phyloP scores from a whole-genome alignment of 257 asterid genomes.

The Nicotiana otophora region DNA sequence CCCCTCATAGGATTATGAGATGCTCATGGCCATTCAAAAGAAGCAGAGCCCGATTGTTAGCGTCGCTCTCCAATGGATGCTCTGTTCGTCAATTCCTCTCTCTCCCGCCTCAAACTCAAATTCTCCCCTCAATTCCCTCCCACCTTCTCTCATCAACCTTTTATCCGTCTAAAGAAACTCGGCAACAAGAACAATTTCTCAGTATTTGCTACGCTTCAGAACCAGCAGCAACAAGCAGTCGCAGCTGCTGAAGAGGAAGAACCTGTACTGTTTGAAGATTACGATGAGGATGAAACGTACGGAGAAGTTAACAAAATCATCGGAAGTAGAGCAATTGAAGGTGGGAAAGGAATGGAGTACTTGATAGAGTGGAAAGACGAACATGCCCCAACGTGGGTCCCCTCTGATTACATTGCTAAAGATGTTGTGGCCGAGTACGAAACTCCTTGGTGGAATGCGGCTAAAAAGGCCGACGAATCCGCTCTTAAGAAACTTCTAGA shows the following conservation, averaged over 20 bases:
- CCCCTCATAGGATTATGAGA: not conserved
- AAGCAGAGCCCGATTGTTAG: not conserved
- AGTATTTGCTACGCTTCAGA: constrained; percentile 51
- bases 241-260: constrained; percentile 10
- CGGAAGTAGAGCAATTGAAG: constrained; percentile 56
- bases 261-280: constrained; percentile 30
- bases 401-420: constrained; percentile 69
- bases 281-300: constrained; percentile 56
- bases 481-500: constrained; percentile 41
- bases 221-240: constrained; percentile 23
- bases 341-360: constrained; percentile 70
- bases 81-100: constrained; percentile 26
- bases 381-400: constrained; percentile 92
- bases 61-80: constrained; percentile 10
- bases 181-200: not conserved
- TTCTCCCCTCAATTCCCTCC: constrained; percentile 25
- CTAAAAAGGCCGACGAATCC: constrained; percentile 61
- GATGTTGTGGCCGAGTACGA: constrained; percentile 89
- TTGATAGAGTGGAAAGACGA: constrained; percentile 91
- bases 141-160: constrained; percentile 25
- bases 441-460: constrained; percentile 94
- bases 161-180: constrained; percentile 14
- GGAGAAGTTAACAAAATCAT: constrained; percentile 78
- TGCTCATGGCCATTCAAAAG: constrained; percentile 3
- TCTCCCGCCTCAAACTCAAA: constrained; percentile 60